Base-by-base conservation (phyloP, 2,329 filamentous ascomycete genomes). In the Lasiodiplodia citricola region DNA sequence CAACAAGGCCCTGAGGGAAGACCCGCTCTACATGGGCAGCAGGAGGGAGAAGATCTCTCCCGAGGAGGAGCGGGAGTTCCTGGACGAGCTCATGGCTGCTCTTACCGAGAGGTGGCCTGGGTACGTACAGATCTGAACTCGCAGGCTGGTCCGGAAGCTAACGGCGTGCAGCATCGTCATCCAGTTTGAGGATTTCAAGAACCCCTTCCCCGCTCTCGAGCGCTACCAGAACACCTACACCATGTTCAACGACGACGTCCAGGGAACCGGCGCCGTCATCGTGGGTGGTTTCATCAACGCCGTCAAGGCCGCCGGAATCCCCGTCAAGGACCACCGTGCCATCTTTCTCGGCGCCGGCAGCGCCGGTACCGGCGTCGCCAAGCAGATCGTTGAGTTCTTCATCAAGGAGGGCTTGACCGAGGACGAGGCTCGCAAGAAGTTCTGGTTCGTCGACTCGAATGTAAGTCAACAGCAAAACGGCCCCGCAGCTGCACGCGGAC, bases 191-290 rank as follows among this genome's bases (percentile, higher is more conserved):
- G 96, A 98, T 78, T 98, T 97, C 82, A 97, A 98, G 85, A 97
- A 95, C 76, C 95, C 96, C 57, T 99, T 98, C 87, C 91, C 92
- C 71, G 95, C 96, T 76, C 88, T 98, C 51, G 92, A 96, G 79
- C 89, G 93, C 70, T 98, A 98, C 83, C 91, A 93, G 74, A 86
- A 94, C 79, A 88, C 86, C 72, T 95, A 97, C 86, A 94, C 92
- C 81, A 96, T 93, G 87, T 99, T 99, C 88, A 98, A 98, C 81
- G 96, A 98, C 78, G 95, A 99, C 79, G 96, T 99, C 78, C 95
- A 98, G 85, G 95, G 95, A 73, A 98, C 96, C 74, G 96, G 96
- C 74, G 94, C 95, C 71, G 96, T 99, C 76, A 94, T 98, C 71
- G 87, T 97, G 67, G 95, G 88, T 72, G 95, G 95, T 74, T 86